phyloP scores from a whole-genome alignment of 768 basidiomycete genomes.

The Tricholoma sp. region DNA sequence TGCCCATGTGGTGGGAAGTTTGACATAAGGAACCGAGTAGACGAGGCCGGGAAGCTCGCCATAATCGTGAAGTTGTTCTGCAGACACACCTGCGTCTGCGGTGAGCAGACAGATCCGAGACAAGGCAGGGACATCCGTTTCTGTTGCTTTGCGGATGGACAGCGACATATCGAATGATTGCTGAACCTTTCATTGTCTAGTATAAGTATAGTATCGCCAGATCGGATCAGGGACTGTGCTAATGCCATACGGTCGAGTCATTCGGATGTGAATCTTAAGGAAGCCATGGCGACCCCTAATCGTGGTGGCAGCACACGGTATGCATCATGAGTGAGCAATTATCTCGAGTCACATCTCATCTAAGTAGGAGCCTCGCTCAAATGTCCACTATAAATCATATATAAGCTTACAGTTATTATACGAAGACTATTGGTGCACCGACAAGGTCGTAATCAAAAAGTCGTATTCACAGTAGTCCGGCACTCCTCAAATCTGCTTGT shows the following conservation, averaged over 20 bases:
- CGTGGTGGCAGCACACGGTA: no score
- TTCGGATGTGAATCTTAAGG: no score
- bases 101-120: constrained; percentile 74
- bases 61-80: constrained; percentile 54
- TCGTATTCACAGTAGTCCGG: constrained; percentile 50
- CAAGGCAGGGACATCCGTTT: constrained; percentile 50
- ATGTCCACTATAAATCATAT: background rate
- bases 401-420: background rate
- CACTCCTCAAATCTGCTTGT: constrained; percentile 56
- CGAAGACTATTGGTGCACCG: background rate
- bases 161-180: constrained; percentile 17
- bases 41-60: constrained; percentile 65
- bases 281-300: no score
- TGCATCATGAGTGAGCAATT: no score
- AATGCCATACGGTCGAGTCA: no score
- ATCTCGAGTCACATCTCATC: no score
- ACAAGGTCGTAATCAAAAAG: background rate
- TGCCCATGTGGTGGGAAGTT: constrained; percentile 61
- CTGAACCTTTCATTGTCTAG: background rate
- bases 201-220: no score
- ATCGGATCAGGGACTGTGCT: no score
- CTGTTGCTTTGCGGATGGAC: constrained; percentile 51
- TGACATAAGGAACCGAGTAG: constrained; percentile 74
- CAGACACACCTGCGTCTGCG: constrained; percentile 64
- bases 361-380: no score